Base-by-base conservation (phyloP, 1,139 yeast species). In the Geotrichum candidum region DNA sequence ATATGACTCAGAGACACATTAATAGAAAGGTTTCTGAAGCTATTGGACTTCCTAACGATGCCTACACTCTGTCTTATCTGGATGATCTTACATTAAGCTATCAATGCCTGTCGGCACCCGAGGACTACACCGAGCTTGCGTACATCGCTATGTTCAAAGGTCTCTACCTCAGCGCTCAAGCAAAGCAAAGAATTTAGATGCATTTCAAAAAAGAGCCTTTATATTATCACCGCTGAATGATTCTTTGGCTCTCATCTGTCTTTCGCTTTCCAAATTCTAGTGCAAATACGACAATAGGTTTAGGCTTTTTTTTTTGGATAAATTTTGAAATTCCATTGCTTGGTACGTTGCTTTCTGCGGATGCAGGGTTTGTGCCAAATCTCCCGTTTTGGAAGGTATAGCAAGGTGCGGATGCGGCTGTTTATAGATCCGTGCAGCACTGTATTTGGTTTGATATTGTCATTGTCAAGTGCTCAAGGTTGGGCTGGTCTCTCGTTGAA, bases 61-160 rank as follows among this genome's bases (percentile, higher is more conserved):
- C 52, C 31, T 55, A 46, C 58, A 55, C 41, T 13, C 31, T 55
- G 7, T 55, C 58, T 13, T 55, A 55, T 29, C 25, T 55, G 15
- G 58, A 55, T 35, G 58, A 55, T 46, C 31, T 55, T 11, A 55
- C 58, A 9, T 46, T 33, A 9, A 22, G 45, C 13, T 55, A 46
- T 18, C 27, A 46, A 23, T 27, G 29, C 9, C 22, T 55, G 38
- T 27, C 58, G 6, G 35, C 18, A 31, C 58, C 58, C 18, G 58
- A 55, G 18, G 58, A 55, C 18, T 55, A 55, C 33, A 55, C 45
- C 4, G 51, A 46, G n/a, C 58, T 55, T 9, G 58, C 58, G 3
- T 55, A 55, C 29, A 55, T 55, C 46, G 58, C 58, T 7, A n/a
- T 55, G 53, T 55, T 41, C 27, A 55, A 55, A 23, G 58, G 58